Evolutionary conservation across 768 basidiomycete species (phyloP).

Genomic region (Leccinellum albellum): DNA sequence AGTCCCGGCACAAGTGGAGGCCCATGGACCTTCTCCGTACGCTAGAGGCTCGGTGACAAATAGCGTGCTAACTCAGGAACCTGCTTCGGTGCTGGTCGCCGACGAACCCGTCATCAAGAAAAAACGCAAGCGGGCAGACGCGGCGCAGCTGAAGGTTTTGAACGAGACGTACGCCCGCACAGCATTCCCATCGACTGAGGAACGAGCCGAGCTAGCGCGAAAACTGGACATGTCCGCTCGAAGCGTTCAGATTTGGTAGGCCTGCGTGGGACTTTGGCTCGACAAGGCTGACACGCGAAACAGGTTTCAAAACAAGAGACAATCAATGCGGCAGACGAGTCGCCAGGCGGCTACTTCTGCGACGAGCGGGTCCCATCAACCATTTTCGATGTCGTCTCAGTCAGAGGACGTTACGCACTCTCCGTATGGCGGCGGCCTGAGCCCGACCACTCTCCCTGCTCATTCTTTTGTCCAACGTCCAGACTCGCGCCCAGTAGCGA

Average conservation of each 20-base stretch:
- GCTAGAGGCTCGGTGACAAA: slow-evolving; percentile 39
- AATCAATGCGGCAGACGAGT: slow-evolving; percentile 76
- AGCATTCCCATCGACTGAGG: slow-evolving; percentile 85
- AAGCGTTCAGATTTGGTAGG: slow-evolving; percentile 84
- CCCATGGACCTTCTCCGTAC: slow-evolving; percentile 45
- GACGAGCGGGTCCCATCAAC: slow-evolving; percentile 43
- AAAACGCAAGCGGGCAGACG: slow-evolving; percentile 83
- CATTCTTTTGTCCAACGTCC: slow-evolving; percentile 39
- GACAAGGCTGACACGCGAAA: slow-evolving; percentile 19
- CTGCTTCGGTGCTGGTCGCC: slow-evolving; percentile 33
- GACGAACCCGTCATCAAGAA: slow-evolving; percentile 79
- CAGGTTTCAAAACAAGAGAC: slow-evolving; percentile 88
- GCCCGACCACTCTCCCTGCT: slow-evolving; percentile 27
- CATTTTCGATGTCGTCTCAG: slow-evolving; percentile 44
- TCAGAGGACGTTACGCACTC: slow-evolving; percentile 30
- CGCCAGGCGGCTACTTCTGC: slow-evolving; percentile 53
- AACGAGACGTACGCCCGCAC: slow-evolving; percentile 79
- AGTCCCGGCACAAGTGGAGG: slow-evolving; percentile 39
- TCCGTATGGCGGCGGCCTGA: slow-evolving; percentile 35
- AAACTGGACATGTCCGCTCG: slow-evolving; percentile 78
- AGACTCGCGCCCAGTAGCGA: slow-evolving; percentile 36
- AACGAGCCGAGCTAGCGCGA: slow-evolving; percentile 72
- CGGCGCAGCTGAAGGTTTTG: slow-evolving; percentile 72
- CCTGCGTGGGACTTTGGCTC: slow-evolving; percentile 10
- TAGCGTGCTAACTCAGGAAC: slow-evolving; percentile 32